Evolutionary conservation across 1,284 basidiomycete genomes (phyloP).

Genomic region (Naganishia cerealis): DNA sequence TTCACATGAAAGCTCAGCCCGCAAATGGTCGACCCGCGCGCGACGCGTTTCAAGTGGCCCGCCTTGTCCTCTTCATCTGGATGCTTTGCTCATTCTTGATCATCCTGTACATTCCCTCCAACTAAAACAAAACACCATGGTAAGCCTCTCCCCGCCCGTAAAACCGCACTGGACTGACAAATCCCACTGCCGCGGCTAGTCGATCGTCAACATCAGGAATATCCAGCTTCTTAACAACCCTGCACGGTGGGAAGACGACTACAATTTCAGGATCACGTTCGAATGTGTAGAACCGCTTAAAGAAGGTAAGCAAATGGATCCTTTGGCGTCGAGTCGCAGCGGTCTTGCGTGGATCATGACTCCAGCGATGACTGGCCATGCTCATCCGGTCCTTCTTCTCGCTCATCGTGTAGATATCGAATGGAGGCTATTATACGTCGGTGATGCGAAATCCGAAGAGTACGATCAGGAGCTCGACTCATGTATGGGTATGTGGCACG

Average conservation of each 20-base stretch:
- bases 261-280: conserved; percentile 93
- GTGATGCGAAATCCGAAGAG: conserved; percentile 84
- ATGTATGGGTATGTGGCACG: conserved; percentile 64
- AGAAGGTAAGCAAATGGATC: conserved; percentile 64
- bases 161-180: background rate
- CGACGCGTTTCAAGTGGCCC: conserved; percentile 5
- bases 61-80: background rate
- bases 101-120: background rate
- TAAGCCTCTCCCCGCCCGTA: background rate
- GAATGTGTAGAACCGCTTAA: conserved; percentile 91
- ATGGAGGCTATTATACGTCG: conserved; percentile 96
- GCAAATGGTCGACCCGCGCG: conserved; percentile 4
- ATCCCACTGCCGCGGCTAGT: conserved; percentile 6
- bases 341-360: conserved; percentile 14
- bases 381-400: background rate
- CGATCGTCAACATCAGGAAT: conserved; percentile 55
- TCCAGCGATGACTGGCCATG: background rate
- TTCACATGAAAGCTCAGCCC: background rate
- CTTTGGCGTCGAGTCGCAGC: background rate
- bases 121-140: background rate
- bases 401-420: conserved; percentile 71
- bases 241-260: conserved; percentile 83
- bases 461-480: conserved; percentile 95
- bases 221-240: conserved; percentile 86
- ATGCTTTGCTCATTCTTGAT: background rate